phyloP scores from a whole-genome alignment of 1,139 yeast species.

The Scheffersomyces insectosa region DNA sequence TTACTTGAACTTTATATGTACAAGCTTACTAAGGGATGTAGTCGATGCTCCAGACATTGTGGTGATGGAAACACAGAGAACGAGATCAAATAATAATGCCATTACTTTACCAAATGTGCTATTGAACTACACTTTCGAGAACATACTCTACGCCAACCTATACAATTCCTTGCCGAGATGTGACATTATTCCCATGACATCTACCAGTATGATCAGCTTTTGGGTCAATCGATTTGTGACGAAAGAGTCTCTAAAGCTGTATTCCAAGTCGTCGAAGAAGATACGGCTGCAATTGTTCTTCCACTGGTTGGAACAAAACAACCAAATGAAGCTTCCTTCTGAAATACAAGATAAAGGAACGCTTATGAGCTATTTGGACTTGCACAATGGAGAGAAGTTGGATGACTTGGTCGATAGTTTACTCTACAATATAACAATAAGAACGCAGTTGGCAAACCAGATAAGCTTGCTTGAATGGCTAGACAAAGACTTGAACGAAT shows the following conservation, averaged over 20 bases:
- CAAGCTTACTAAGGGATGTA: conserved; percentile 19
- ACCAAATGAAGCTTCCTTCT: conserved; percentile 3
- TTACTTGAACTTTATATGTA: conserved; percentile 26
- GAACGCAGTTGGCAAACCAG: conserved; percentile 23
- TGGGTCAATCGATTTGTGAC: conserved; percentile 39
- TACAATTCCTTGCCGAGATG: conserved; percentile 14
- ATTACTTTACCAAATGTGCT: conserved; percentile 43
- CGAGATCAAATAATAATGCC: conserved; percentile 32
- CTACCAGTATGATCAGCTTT: conserved; percentile 37
- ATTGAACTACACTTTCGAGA: conserved; percentile 37
- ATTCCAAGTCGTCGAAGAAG: conserved; percentile 21
- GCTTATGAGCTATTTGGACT: conserved; percentile 9
- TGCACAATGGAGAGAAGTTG: conserved; percentile 21
- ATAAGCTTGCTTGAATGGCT: conserved; percentile 4
- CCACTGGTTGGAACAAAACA: conserved; percentile 1
- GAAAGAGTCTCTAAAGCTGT: conserved; percentile 15
- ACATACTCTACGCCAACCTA: conserved; percentile 27
- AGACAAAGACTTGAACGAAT: conserved; percentile 8
- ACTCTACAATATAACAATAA: conserved; percentile 33
- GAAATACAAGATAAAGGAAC: conserved; percentile 4
- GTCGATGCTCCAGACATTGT: conserved; percentile 20
- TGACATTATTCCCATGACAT: conserved; percentile 33
- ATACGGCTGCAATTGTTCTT: conserved; percentile 22
- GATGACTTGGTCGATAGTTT: conserved; percentile 45
- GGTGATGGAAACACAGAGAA: conserved; percentile 42